A percentile compares a stretch with the other conserved stretches of the same genome.
phyloP scores from a whole-genome alignment of 2,329 filamentous ascomycete genomes.

The Fusarium heterosporum region DNA sequence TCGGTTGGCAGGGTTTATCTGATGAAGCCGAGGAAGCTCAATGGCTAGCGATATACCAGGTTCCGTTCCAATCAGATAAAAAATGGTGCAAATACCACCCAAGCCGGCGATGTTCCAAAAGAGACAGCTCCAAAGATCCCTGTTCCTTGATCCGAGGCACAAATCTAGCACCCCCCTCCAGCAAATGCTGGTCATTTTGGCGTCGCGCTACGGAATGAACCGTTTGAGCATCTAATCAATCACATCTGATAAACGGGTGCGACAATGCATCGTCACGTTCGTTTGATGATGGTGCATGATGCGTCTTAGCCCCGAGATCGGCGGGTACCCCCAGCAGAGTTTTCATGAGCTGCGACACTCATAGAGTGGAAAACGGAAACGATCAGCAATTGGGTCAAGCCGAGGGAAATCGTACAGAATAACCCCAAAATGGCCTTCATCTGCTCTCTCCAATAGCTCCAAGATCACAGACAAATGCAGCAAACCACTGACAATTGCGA shows the following conservation, averaged over 20 bases:
- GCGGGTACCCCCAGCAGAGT: constrained; percentile 9
- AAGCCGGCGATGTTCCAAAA: constrained; percentile 19
- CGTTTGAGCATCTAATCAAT: constrained; percentile 43
- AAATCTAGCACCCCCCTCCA: constrained; percentile 4
- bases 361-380: not conserved
- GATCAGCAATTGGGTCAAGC: not conserved
- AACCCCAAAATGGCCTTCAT: not conserved
- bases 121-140: constrained; percentile 4
- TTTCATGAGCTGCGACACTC: constrained; percentile 23
- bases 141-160: constrained; percentile 3
- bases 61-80: constrained; percentile 31
- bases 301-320: constrained; percentile 29
- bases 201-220: constrained; percentile 36
- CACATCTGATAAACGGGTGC: constrained; percentile 39
- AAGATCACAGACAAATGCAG: not conserved
- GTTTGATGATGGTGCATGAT: constrained; percentile 24
- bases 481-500: fast-evolving
- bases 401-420: not conserved
- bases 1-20: constrained; percentile 26
- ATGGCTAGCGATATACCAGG: constrained; percentile 2
- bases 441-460: not conserved
- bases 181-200: constrained; percentile 17
- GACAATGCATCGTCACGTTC: constrained; percentile 19
- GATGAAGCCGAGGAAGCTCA: constrained; percentile 29
- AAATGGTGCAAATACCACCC: constrained; percentile 23